A percentile compares a stretch with the other conserved stretches of the same genome.
These are phyloP conservation scores for Babesia ovis DNA, from an alignment of 169 alveolate species.

Conservation along the genomic window DNA sequence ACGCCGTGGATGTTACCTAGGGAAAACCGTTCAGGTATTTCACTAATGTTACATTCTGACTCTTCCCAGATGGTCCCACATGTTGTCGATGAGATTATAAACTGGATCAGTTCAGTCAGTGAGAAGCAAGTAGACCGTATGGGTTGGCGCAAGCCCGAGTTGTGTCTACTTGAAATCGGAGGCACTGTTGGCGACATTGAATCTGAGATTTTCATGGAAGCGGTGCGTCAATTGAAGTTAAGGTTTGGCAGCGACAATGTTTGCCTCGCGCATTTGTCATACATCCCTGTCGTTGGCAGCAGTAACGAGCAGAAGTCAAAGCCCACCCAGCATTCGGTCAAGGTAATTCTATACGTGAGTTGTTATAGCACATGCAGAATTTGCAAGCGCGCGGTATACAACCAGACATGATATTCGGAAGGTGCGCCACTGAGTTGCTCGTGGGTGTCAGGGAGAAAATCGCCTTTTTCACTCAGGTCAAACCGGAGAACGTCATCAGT, in stretches of 20 bases:
- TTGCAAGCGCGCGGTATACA: conserved; percentile 79
- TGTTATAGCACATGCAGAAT: conserved; percentile 25
- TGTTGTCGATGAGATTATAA: conserved; percentile 77
- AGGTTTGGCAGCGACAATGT: conserved; percentile 83
- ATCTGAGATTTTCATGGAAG: conserved; percentile 91
- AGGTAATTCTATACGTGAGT: conserved; percentile 55
- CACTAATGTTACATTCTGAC: not conserved
- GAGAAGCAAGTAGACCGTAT: conserved; percentile 67
- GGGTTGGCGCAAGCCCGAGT: conserved; percentile 81
- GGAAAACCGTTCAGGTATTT: conserved; percentile 93
- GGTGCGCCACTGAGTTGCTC: conserved; percentile 79
- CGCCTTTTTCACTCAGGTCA: conserved; percentile 82
- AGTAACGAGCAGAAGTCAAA: conserved; percentile 91
- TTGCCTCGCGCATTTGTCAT: conserved; percentile 85
- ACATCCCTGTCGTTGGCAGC: conserved; percentile 83
- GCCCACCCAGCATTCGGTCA: conserved; percentile 93
- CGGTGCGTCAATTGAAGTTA: conserved; percentile 86
- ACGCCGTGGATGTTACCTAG: conserved; percentile 93
- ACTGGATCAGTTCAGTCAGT: conserved; percentile 85
- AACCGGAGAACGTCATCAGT: conserved; percentile 77
- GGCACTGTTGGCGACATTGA: conserved; percentile 97
- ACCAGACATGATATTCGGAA: conserved; percentile 86
- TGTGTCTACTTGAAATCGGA: conserved; percentile 95
- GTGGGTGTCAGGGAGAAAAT: conserved; percentile 78
- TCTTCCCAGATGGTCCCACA: conserved; percentile 80